These are phyloP conservation scores for Phylloboletellus chloephorus DNA, from an alignment of 1,284 basidiomycete species.

Conservation along the genomic window DNA sequence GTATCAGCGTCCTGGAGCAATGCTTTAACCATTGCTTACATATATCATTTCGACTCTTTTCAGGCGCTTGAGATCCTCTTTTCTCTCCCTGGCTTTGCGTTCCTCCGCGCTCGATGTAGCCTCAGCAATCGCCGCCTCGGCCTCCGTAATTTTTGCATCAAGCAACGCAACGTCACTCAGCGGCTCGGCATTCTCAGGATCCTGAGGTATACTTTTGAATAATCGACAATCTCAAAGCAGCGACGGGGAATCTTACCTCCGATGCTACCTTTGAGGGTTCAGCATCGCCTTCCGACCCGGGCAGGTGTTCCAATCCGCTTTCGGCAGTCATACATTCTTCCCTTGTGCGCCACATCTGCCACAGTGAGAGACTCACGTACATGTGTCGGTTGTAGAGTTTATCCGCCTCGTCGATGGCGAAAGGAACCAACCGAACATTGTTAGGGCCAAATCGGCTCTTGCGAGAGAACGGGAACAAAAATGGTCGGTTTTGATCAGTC, in stretches of 20 bases:
- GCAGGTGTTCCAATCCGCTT: slow-evolving; percentile 81
- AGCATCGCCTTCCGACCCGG: slow-evolving; percentile 53
- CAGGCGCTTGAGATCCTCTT: slow-evolving; percentile 76
- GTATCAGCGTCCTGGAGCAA: slow-evolving; percentile 5
- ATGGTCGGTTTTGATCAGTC: slow-evolving; percentile 92
- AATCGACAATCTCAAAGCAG: slow-evolving; percentile 4
- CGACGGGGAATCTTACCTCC: slow-evolving; percentile 34
- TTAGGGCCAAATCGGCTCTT: slow-evolving; percentile 35
- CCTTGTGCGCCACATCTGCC: slow-evolving; percentile 92
- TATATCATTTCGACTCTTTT: slow-evolving; percentile 89
- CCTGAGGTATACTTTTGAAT: slow-evolving; percentile 32
- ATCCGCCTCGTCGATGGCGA: slow-evolving; percentile 94
- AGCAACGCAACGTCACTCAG: slow-evolving; percentile 65
- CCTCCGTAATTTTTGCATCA: slow-evolving; percentile 66
- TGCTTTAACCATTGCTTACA: slow-evolving; percentile 43
- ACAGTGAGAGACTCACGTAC: slow-evolving; percentile 83
- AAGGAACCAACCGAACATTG: slow-evolving; percentile 73
- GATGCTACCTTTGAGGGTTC: slow-evolving; percentile 40
- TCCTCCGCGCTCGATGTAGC: slow-evolving; percentile 52
- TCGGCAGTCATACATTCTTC: slow-evolving; percentile 95
- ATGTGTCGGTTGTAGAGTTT: slow-evolving; percentile 86
- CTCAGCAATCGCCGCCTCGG: slow-evolving; percentile 51
- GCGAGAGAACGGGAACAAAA: slow-evolving; percentile 90
- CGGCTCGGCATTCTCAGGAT: slow-evolving; percentile 55
- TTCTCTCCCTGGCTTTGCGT: slow-evolving; percentile 61